Evolutionary conservation across 768 basidiomycete genomes (phyloP), one percentile per base, ranked within the genome.

Genomic region (Lactarius sanguifluus): DNA sequence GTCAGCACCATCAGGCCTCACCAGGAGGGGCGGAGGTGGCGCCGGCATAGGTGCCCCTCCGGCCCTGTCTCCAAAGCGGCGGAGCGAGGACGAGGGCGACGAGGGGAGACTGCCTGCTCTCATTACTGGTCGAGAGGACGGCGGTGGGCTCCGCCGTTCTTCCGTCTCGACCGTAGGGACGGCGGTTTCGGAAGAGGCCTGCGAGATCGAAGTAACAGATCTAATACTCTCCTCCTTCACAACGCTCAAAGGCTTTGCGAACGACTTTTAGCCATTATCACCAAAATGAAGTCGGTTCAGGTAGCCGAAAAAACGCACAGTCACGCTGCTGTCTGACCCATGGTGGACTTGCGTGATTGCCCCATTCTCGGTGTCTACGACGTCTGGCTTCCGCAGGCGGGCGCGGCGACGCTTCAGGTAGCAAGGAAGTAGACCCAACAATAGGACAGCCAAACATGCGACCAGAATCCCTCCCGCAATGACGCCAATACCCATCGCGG

Each of bases 391-490:
- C n/a, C 5, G 40, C 9, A 16, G 13, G 5, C 16, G 23, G 8
- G 30, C 55, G 20, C 55, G 55, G 16, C 55, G 55, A 32, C 18
- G 50, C 52, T 32, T 45, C 23, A 64, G 34, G 15, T 36, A 56
- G 52, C 47, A 41, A 5, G 30, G 40, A 20, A 67, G 18, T 16
- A 66, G 23, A 59, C 62, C 47, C 30, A 62, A 43, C 38, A 58
- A 36, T 15, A 59, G 30, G 30, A 62, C 18, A 7, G 23, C 30
- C 57, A 38, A 16, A 16, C 34, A n/a, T 9, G 45, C 60, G 13
- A n/a, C 45, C 38, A 61, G 2, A 20, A 62, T 34, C 15, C 28
- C 36, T 25, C 45, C 65, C 3, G 50, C 50, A 25, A 52, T 52
- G 25, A 66, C 2, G 30, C 38, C 12, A 20, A 38, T 9, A 36